Base-by-base conservation (phyloP, 2,329 filamentous ascomycete species). In the Sclerotinia sclerotiorum region DNA sequence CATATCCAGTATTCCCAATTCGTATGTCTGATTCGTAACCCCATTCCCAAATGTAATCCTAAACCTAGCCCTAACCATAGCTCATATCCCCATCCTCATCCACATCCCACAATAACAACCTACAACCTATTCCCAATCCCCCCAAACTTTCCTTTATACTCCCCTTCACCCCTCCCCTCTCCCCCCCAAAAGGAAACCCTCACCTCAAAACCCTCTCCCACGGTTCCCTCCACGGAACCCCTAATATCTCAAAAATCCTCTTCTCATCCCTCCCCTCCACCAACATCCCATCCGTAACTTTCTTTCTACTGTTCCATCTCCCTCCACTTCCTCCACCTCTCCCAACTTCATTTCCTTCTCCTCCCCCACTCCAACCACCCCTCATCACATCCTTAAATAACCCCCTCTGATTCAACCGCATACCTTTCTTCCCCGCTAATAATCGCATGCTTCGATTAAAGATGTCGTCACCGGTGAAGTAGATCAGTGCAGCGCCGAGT, bases 391-490 rank as follows among this genome's bases (percentile, higher is more conserved):
- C 85, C 73, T 83, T 85, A 74, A 89, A 97, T 67, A 98, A 78
- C 0, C 93, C 94, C 42, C 85, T 83, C 79, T 97, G 94, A 73
- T 97, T 97, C 67, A 98, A 77, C 63, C 91, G 81, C 92, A 96
- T 93, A 0, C 88, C 87, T 79, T 92, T 95, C 79, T 88, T 93
- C 51, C 88, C 87, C 19, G 93, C 93, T 71, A 97, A 78, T 21
- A 96, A 80, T 71, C 94, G 82, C 78, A 97, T 86, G 76, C 92
- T 96, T 21, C 94, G 84, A 78, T 97, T 97, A 81, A 97, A 97
- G 46, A 97, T 90, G 77, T 97, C 94, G 73, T 97, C 95, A 0
- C 94, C 94, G 0, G 94, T 97, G 76, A 97, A 98, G 77, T 97
- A 97, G n/a, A 97, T 85, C 70, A 97, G 78, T 0, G 94, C 93